Evolutionary conservation across 768 basidiomycete genomes (phyloP), one percentile per base, ranked within the genome.

Genomic region (Russula abietina): DNA sequence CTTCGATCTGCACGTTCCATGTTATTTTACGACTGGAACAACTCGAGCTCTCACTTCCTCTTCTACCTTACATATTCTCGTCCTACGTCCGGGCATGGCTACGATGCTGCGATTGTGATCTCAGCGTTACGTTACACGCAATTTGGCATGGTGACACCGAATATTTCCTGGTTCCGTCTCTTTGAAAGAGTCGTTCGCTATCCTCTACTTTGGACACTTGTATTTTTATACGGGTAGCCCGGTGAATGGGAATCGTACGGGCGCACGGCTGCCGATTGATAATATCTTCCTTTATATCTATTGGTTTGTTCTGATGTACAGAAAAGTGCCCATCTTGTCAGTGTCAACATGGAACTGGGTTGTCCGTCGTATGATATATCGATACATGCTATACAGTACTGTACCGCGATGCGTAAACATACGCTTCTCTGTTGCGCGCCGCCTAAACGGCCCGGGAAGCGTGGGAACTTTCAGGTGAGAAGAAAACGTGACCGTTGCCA

Each of bases 1-100:
- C 30, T 59, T 43, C 33, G 43, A 62, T 62, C 50, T 62, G 61
- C 61, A 62, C 22, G 61, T 57, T 26, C 51, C 61, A 58, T 50
- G 61, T 62, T 53, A 58, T 38, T 52, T 38, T 36, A 57, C 50
- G 33, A 62, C 32, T 4, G 32, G n/a, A 52, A 36, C 45, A 17
- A 38, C 22, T 36, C 12, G 12, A 36, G 12, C 36, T 48, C 45
- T 46, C 45, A 22, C 22, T 33, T 46, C 43, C 28, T 22, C 19
- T 46, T 45, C 33, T 32, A 28, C 39, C 26, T 26, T 57, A 36
- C 19, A 26, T 26, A 28, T 48, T 19, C 28, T 19, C 41, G 2
- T 26, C 36, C 45, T 30, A 38, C 19, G 36, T 45, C 14, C 24
- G 10, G 17, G 52, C 33, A 38, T n/a, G 22, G 52, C 11, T 38